A percentile compares a stretch with the other conserved stretches of the same genome.
phyloP scores from a whole-genome alignment of 176 grass and related monocot genomes.

The Echinochloa phyllopogon region DNA sequence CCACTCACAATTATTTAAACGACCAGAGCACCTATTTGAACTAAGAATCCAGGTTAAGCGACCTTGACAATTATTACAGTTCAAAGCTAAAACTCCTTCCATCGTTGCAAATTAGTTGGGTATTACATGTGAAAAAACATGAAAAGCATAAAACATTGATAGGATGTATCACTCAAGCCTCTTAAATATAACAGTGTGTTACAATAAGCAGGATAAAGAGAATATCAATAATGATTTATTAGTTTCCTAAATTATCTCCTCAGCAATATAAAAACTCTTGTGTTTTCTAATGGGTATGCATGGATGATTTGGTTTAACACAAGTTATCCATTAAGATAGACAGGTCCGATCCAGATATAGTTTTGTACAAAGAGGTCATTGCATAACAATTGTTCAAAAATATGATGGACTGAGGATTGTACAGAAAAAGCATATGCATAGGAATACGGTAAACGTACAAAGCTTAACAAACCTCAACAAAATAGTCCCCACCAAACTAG shows the following conservation, averaged over 20 bases:
- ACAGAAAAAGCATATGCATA: slow-evolving; percentile 25
- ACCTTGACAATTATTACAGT: too few relatives aligned
- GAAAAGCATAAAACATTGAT: slow-evolving; percentile 7
- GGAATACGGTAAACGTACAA: background rate
- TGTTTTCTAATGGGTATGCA: background rate
- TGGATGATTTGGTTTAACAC: background rate
- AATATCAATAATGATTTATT: background rate
- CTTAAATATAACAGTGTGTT: background rate
- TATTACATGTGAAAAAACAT: slow-evolving; percentile 7
- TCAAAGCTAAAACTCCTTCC: background rate
- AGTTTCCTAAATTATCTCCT: background rate
- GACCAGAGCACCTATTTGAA: too few relatives aligned
- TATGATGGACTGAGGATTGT: background rate
- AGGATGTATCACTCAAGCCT: slow-evolving; percentile 3
- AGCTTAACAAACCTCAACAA: background rate
- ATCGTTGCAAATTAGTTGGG: background rate
- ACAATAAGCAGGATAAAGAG: slow-evolving; percentile 5
- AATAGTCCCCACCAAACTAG: background rate
- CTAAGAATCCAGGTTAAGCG: too few relatives aligned
- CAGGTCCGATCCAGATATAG: background rate
- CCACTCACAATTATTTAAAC: background rate
- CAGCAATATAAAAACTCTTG: background rate
- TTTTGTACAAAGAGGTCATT: background rate
- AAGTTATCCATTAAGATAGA: background rate
- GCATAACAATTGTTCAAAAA: background rate